These are phyloP conservation scores for Actinidia polygama DNA, from an alignment of 179 eudicot species.

Conservation along the genomic window DNA sequence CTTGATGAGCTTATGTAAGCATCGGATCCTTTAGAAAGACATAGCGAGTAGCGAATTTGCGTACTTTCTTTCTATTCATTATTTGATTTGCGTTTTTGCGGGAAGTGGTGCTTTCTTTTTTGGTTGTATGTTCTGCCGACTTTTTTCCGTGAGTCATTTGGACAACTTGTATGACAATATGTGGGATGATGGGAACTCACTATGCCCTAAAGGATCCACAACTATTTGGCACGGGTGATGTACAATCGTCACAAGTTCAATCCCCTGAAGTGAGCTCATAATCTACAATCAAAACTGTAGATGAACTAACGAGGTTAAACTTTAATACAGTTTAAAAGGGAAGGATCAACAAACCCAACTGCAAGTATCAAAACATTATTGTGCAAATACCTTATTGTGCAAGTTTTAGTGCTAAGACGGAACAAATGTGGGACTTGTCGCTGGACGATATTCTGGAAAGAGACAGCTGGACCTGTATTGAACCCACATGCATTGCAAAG, in stretches of 20 bases:
- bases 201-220: conserved; percentile 96
- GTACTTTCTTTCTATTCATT: not conserved
- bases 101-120: not conserved
- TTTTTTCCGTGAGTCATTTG: conserved; percentile 10
- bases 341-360: too few relatives aligned
- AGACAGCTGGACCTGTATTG: conserved; percentile 47
- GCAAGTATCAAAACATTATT: too few relatives aligned
- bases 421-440: conserved; percentile 52
- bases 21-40: conserved; percentile 12
- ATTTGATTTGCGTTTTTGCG: not conserved
- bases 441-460: conserved; percentile 55
- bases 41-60: not conserved
- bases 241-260: conserved; percentile 95
- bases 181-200: conserved; percentile 99
- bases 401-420: conserved; percentile 48
- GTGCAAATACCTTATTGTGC: conserved; percentile 26
- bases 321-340: too few relatives aligned
- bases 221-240: conserved; percentile 84
- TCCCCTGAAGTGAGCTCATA: conserved; percentile 38
- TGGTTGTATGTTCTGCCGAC: not conserved
- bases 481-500: conserved; percentile 69
- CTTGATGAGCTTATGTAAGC: conserved; percentile 94
- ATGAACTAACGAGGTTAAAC: too few relatives aligned
- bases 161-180: conserved; percentile 83
- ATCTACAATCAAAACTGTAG: too few relatives aligned